Evolutionary conservation across 352 stramenopile genomes (phyloP), one percentile per base, ranked within the genome.

Genomic region (Blastocystis sp.): DNA sequence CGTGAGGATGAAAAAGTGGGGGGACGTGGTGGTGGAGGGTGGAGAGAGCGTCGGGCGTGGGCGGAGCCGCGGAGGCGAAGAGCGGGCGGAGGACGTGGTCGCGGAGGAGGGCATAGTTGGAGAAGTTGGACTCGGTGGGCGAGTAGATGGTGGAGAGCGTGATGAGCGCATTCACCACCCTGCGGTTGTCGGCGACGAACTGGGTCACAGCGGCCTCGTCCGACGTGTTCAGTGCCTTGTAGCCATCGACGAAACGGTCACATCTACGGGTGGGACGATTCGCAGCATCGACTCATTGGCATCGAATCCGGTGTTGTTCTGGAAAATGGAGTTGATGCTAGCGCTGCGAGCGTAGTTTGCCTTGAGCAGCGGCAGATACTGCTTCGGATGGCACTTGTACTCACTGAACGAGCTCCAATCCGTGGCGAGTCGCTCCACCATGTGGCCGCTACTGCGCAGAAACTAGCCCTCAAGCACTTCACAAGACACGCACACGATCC

Each of bases 401-500:
- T 84, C 74, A 24, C 66, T 84, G 54, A 69, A 84, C 19, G 59
- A 69, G 24, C 28, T 68, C 74, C 74, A 84, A 42, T 84, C 57
- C n/a, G 65, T 84, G 9, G n/a, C 66, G n/a, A 68, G 48, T 59
- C 66, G 65, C 60, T 84, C 74, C 6, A 84, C 34, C 38, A 68
- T 17, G n/a, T 66, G 57, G 6, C 54, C n/a, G 54, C 60, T 84
- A 54, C 69, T 84, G 17, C 74, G 74, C 2, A 84, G 52, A 28
- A 76, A 76, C 66, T 76, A 76, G 1, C 3, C 64, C 14, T 76
- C 34, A 48, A 11, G 6, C 10, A 76, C 3, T 2, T 21, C 21
- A 34, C 3, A 57, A 17, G 4, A 59, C 2, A 28, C 28, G 21
- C 1, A 84, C 74, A 28, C 74, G 59, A 69, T 84, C 74, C 11